Base-by-base conservation (phyloP, 352 stramenopile genomes). In the Phytophthora multivora region DNA sequence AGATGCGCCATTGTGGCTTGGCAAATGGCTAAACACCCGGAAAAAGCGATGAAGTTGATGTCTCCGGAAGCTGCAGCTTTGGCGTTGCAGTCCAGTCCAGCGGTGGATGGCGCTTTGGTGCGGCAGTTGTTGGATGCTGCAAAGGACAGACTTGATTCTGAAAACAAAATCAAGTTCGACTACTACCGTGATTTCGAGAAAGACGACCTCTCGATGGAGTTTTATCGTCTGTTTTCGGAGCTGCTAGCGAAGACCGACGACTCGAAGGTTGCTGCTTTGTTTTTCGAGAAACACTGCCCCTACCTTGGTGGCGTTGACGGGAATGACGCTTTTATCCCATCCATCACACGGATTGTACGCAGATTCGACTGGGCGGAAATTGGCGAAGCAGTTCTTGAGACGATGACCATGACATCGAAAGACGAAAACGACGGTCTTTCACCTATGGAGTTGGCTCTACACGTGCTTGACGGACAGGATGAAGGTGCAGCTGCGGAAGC, bases 1-100 rank as follows among this genome's bases (percentile, higher is more conserved):
- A 36, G 47, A 31, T 54, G 18, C n/a, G 47, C 47, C 4, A 43
- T 54, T 33, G 47, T 33, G 5, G 47, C 31, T 19, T 54, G 31
- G 47, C 1, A 15, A 21, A 19, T 21, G n/a, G 2, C 11, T 25
- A 31, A 33, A 4, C 47, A 54, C 19, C 7, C 5, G 16, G 12
- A 54, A 18, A 54, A 54, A 23, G 47, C 47, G 11, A 15, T 54
- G 12, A 45, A 45, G 2, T 33, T 26, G 10, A 45, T 55, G 31
- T n/a, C 48, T 5, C 4, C n/a, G 19, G 48, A 35, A 11, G 30
- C 13, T 15, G 48, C 48, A 21, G 47, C 16, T 12, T 31, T 43
- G 18, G 47, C 28, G 9, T 15, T 36, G 30, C 30, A 43, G 1
- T 41, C 31, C 3, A 16, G 19, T 11, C 26, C 41, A 9, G 19